A percentile compares a stretch with the other conserved stretches of the same genome.
phyloP scores from a whole-genome alignment of 768 basidiomycete species.

The Russula abietina region DNA sequence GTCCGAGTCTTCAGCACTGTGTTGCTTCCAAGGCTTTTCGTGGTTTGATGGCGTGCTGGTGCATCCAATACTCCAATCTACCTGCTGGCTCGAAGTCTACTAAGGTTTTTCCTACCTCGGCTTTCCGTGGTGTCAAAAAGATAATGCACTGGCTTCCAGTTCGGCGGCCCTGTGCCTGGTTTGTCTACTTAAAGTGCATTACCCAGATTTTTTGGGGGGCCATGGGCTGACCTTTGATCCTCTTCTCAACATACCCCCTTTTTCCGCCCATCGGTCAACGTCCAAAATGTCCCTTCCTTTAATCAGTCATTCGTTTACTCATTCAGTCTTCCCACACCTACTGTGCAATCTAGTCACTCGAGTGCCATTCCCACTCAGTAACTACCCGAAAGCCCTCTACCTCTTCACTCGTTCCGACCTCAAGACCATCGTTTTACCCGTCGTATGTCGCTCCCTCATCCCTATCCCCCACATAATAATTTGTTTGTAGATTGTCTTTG shows the following conservation, averaged over 20 bases:
- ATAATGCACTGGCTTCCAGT: too few relatives aligned
- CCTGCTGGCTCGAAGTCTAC: too few relatives aligned
- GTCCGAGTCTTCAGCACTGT: too few relatives aligned
- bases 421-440: slow-evolving; percentile 19
- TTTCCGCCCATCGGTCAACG: neutral
- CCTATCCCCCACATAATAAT: neutral
- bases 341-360: neutral
- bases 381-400: slow-evolving; percentile 9
- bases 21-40: too few relatives aligned
- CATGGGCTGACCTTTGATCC: too few relatives aligned
- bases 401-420: slow-evolving; percentile 20
- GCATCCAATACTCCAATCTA: too few relatives aligned
- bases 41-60: too few relatives aligned
- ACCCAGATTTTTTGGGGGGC: too few relatives aligned
- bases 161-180: too few relatives aligned
- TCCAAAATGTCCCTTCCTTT: neutral
- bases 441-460: neutral
- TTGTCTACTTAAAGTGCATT: too few relatives aligned
- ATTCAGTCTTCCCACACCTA: neutral
- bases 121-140: too few relatives aligned
- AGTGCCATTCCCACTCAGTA: neutral
- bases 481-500: slow-evolving; percentile 13
- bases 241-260: neutral
- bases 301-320: neutral
- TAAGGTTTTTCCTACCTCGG: too few relatives aligned